phyloP scores from a whole-genome alignment of 768 basidiomycete species.

The Kwoniella dejecticola region DNA sequence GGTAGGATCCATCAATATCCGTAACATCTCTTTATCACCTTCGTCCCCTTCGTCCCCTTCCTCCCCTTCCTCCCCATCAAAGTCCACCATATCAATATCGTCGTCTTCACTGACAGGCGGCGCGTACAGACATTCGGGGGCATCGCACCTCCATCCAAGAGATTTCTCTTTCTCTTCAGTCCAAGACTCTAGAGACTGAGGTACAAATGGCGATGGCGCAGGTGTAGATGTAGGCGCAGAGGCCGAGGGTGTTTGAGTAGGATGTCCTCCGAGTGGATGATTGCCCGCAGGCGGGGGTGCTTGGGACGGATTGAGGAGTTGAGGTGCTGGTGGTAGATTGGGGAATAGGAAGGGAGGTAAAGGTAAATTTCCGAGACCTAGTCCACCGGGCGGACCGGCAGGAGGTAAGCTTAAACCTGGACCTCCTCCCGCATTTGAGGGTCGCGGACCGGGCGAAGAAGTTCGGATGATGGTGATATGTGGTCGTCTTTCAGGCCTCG shows the following conservation, averaged over 20 bases:
- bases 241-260: constrained; percentile 1
- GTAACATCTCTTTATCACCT: constrained; percentile 40
- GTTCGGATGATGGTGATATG: constrained; percentile 28
- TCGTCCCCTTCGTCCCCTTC: not conserved
- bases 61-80: not conserved
- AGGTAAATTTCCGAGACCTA: constrained; percentile 5
- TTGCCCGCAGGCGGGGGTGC: not conserved
- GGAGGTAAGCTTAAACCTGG: not conserved
- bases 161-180: constrained; percentile 28
- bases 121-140: constrained; percentile 30
- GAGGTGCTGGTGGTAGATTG: constrained; percentile 10
- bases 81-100: constrained; percentile 5
- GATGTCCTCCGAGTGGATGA: constrained; percentile 5
- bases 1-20: too few species aligned
- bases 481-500: constrained; percentile 18
- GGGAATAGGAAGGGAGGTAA: constrained; percentile 13
- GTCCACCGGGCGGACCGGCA: not conserved
- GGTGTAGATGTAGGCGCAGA: not conserved
- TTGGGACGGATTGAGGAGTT: not conserved
- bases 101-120: constrained; percentile 16
- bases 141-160: constrained; percentile 49
- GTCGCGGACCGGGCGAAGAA: not conserved
- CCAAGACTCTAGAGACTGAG: constrained; percentile 40
- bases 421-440: not conserved
- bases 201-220: constrained; percentile 21